Evolutionary conservation across 192 early-diverging fungal genomes (phyloP), one percentile per base, ranked within the genome.

Genomic region (Allomyces javanicus): DNA sequence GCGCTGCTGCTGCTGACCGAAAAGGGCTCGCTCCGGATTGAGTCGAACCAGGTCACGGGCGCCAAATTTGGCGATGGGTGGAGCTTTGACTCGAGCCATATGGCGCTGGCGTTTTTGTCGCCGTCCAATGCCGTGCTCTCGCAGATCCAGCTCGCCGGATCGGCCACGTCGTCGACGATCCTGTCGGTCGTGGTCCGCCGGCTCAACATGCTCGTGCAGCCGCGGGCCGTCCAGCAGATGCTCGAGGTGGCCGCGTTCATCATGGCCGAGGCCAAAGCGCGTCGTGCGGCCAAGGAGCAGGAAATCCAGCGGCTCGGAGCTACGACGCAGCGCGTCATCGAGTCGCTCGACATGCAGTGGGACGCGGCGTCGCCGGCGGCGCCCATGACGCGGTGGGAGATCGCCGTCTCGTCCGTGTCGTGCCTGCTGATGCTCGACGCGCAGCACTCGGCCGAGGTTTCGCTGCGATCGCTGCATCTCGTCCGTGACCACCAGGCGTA

Each of bases 191-290:
- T 67, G 33, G 23, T 58, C 3, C 14, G 12, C 55, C 50, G 50
- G 50, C 50, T 58, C 17, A 58, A 14, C 50, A 58, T 58, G 50
- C 75, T 89, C 9, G 79, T 90, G 83, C 87, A 88, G 50, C 87
- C 88, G 3, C 80, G 74, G 64, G 84, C 87, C 0, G 63, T 90
- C 9, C 80, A 81, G 14, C 78, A 77, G 63, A 68, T 89, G 11
- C 73, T 80, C 9, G 88, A 87, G 44, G 68, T 86, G 22, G 78
- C 79, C 25, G 68, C 84, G 24, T 89, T 82, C 68, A 90, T 87
- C 67, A 77, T 92, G 45, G 79, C 81, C 24, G 70, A 81, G 50
- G 71, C 80, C 19, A 85, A 78, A 45, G 69, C 75, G 40, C 67
- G 75, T 63, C 86, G 83, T 68, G 75, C 79, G 22, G 65, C 72